Conservation (phyloP, 257 asterid genomes). For the Anisodus tanguticus region DNA sequence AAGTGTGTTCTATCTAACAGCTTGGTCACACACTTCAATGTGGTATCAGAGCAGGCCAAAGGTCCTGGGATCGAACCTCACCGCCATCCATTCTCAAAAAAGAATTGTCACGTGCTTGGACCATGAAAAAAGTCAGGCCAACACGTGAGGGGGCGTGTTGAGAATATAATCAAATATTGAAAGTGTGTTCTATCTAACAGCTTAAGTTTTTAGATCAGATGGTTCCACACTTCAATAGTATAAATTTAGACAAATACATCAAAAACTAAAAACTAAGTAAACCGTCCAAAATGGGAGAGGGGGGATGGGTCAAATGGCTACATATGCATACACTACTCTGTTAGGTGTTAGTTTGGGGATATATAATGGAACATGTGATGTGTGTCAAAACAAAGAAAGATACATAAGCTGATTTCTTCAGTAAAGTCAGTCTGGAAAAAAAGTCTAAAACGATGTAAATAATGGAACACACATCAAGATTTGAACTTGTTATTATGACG, state of each 20-base stretch:
- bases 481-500: not conserved
- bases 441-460: not conserved
- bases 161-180: too few species aligned
- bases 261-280: not conserved
- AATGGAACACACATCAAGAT: too few species aligned
- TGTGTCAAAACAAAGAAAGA: slow-evolving; percentile 21
- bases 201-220: too few species aligned
- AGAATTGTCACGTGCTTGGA: too few species aligned
- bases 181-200: too few species aligned
- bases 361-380: slow-evolving; percentile 26
- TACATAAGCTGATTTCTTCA: not conserved
- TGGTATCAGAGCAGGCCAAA: too few species aligned
- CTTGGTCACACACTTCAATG: too few species aligned
- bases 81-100: too few species aligned
- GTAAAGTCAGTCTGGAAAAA: not conserved
- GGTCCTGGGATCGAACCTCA: too few species aligned
- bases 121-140: too few species aligned
- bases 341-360: not conserved
- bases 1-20: too few species aligned
- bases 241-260: not conserved
- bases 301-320: not conserved
- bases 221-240: not conserved
- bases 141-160: too few species aligned
- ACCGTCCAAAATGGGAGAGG: not conserved
- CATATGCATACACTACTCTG: not conserved